Evolutionary conservation across 176 grass and related monocot species (phyloP), one percentile per base, ranked within the genome.

Genomic region (Poa pratensis): DNA sequence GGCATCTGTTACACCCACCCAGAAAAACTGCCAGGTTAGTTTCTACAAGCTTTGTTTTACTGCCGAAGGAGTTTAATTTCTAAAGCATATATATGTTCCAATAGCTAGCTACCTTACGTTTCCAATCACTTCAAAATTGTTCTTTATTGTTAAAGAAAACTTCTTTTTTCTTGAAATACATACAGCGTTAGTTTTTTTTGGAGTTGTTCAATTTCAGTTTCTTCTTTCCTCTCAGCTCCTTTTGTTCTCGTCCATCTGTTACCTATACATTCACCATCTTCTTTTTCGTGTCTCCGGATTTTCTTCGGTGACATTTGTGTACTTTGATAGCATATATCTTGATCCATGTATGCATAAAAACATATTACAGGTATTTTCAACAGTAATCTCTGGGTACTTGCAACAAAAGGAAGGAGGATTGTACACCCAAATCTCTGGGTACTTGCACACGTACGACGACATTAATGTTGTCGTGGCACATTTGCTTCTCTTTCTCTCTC

Each of bases 1-100:
- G 96, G 93, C 75, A 98, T 98, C 86, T 98, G 96, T 76, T 98
- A 98, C 82, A 96, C 96, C 69, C 91, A 96, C 83, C 96, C 96
- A 68, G 91, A 96, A 80, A 94, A 87, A 89, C 86, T 98, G 39
- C 96, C 96, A 90, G 96, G 96, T 94, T 83, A 74, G 60, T 83
- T 83, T 53, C 2, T 19, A 19, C 26, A 51, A 34, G 22, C 65
- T 39, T 49, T 51, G 50, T 28, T 28, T 11, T 19, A 51, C 48
- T 74, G 45, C 45, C 0, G 0, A 24, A 24, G 17, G 45, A 74
- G 46, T 17, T 51, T 30, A 74, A 18, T 27, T 74, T 51, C 45
- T 24, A 17, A 17, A 74, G 17, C 71, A 74, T 51, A 45, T 73
- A 45, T 74, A 15, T 74, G 45, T 73, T 51, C 50, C 45, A n/a